Percentiles rank a stretch among this genome's conserved stretches.
phyloP scores from a whole-genome alignment of 768 basidiomycete genomes.

The Amanita exitialis region DNA sequence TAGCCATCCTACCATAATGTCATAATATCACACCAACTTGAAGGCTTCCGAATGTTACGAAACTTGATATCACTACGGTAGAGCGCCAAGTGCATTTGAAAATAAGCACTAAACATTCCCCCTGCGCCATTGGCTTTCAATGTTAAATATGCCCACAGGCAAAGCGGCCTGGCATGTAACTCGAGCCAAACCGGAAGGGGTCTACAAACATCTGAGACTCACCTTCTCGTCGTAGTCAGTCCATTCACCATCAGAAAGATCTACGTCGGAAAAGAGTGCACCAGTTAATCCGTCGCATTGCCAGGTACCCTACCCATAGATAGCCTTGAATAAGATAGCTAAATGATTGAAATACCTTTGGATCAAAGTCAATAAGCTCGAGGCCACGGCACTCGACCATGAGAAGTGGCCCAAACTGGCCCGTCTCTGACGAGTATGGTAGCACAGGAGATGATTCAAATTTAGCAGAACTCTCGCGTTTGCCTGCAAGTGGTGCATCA shows the following conservation, averaged over 20 bases:
- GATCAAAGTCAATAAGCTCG: slow-evolving; percentile 74
- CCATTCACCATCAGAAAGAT: slow-evolving; percentile 64
- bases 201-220: slow-evolving; percentile 4
- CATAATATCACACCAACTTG: slow-evolving; percentile 19
- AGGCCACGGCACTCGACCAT: slow-evolving; percentile 80
- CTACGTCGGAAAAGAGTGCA: slow-evolving; percentile 54
- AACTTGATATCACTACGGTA: not conserved
- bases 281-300: slow-evolving; percentile 55
- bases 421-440: slow-evolving; percentile 54
- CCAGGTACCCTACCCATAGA: slow-evolving; percentile 56
- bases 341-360: slow-evolving; percentile 18
- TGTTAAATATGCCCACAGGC: slow-evolving; percentile 62
- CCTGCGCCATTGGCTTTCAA: slow-evolving; percentile 59
- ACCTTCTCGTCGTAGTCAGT: slow-evolving; percentile 91
- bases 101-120: slow-evolving; percentile 13
- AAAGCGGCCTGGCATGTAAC: slow-evolving; percentile 32
- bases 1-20: slow-evolving; percentile 26
- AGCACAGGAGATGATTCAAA: slow-evolving; percentile 47
- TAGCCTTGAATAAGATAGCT: not conserved
- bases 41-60: slow-evolving; percentile 14
- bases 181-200: slow-evolving; percentile 6
- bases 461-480: slow-evolving; percentile 74
- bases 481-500: slow-evolving; percentile 29
- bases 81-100: not conserved
- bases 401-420: slow-evolving; percentile 53